These are phyloP conservation scores for Cercospora canescens DNA, from an alignment of 2,329 filamentous ascomycete species.

Conservation along the genomic window DNA sequence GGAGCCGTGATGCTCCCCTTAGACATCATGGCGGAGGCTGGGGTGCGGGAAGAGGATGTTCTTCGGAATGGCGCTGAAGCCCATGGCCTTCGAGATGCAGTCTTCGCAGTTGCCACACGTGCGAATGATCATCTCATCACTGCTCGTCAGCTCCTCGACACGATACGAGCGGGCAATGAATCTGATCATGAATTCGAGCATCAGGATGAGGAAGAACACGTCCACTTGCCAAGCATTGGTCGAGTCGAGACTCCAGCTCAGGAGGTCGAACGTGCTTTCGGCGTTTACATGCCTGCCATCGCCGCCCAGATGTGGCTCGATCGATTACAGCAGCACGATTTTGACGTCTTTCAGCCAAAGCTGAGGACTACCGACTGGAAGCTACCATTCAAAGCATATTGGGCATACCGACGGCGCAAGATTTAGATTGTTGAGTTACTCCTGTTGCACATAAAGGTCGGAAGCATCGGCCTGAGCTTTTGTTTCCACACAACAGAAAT, in stretches of 20 bases:
- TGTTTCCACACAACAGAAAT: not conserved
- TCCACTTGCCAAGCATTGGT: slow-evolving; percentile 42
- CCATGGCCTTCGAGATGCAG: slow-evolving; percentile 78
- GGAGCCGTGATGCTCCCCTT: slow-evolving; percentile 77
- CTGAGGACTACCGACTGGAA: slow-evolving; percentile 74
- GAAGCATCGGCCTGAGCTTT: not conserved
- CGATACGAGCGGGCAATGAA: slow-evolving; percentile 69
- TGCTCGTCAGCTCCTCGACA: slow-evolving; percentile 84
- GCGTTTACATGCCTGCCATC: slow-evolving; percentile 77
- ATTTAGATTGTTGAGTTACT: slow-evolving; percentile 40
- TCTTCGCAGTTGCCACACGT: slow-evolving; percentile 88
- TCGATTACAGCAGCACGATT: slow-evolving; percentile 75
- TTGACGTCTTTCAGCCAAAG: slow-evolving; percentile 72
- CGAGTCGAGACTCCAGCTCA: slow-evolving; percentile 41
- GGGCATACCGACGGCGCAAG: slow-evolving; percentile 57
- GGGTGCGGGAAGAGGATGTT: slow-evolving; percentile 85
- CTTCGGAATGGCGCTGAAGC: slow-evolving; percentile 78
- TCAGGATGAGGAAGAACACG: slow-evolving; percentile 69
- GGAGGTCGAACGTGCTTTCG: slow-evolving; percentile 69
- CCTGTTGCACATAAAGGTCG: not conserved
- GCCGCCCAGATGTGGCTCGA: slow-evolving; percentile 77
- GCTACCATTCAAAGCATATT: slow-evolving; percentile 76
- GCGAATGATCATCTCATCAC: slow-evolving; percentile 97
- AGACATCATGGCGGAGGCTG: slow-evolving; percentile 81
- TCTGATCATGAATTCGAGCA: slow-evolving; percentile 90